Percentiles rank a stretch among this genome's conserved stretches.
These are phyloP conservation scores for Mucor racemosus DNA, from an alignment of 371 early-diverging fungal species.

Conservation along the genomic window DNA sequence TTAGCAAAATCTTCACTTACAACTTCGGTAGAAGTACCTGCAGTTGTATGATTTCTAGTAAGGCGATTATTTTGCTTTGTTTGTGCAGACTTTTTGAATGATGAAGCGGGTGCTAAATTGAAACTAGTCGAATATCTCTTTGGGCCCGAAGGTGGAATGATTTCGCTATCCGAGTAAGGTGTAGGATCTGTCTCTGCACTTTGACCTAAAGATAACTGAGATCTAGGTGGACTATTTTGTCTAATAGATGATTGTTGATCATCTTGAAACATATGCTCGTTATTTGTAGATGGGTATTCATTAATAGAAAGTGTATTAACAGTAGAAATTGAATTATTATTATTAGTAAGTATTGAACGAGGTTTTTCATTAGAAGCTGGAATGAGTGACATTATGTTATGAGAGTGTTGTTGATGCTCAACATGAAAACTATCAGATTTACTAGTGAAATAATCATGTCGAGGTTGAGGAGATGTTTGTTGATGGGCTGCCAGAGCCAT, in stretches of 20 bases:
- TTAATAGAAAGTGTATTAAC: conserved; percentile 11
- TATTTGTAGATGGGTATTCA: conserved; percentile 15
- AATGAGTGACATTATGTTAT: conserved; percentile 17
- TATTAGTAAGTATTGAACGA: conserved; percentile 4
- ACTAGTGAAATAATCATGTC: conserved; percentile 14
- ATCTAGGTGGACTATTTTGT: conserved; percentile 17
- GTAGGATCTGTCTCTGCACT: conserved; percentile 32
- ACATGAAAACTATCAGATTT: conserved; percentile 13
- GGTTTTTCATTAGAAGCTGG: conserved; percentile 25
- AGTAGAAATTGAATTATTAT: background rate
- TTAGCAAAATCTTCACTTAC: conserved; percentile 35
- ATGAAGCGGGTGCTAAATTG: conserved; percentile 25
- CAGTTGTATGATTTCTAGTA: conserved; percentile 16
- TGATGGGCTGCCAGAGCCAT: conserved; percentile 33
- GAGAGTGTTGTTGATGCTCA: conserved; percentile 10
- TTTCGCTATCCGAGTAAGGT: conserved; percentile 10
- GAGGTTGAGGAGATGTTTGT: background rate
- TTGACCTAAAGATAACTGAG: conserved; percentile 16
- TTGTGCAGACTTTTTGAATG: conserved; percentile 19
- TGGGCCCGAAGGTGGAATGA: background rate
- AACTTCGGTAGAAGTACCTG: background rate
- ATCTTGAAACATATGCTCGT: background rate
- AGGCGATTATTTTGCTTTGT: conserved; percentile 16
- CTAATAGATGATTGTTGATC: background rate
- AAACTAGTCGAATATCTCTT: conserved; percentile 32